Evolutionary conservation across 768 basidiomycete genomes (phyloP).

Genomic region (Hemileccinum rubropunctum): DNA sequence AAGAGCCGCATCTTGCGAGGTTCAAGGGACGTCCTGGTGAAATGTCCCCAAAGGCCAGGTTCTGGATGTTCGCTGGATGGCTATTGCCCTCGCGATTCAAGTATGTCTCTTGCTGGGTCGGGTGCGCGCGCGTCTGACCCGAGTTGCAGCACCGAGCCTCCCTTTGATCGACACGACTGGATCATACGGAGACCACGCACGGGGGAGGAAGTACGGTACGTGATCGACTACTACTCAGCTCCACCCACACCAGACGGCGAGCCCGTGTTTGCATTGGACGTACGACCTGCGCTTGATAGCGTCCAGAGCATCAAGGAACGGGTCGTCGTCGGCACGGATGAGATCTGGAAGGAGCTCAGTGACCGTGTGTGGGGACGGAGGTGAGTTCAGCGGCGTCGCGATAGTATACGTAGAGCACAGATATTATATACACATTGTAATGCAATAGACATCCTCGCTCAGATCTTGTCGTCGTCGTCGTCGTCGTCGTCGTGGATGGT

Average conservation of each 20-base stretch:
- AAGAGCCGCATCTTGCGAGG: conserved; percentile 70
- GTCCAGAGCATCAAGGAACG: conserved; percentile 73
- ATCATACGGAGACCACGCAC: conserved; percentile 77
- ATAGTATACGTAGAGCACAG: too few relatives aligned
- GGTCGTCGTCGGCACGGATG: conserved; percentile 64
- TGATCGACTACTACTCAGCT: conserved; percentile 98
- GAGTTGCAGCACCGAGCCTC: conserved; percentile 71
- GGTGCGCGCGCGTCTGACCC: background rate
- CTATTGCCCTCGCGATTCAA: conserved; percentile 87
- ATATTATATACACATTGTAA: too few relatives aligned
- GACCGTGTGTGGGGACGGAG: conserved; percentile 26
- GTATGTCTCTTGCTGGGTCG: conserved; percentile 43
- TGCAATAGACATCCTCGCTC: too few relatives aligned
- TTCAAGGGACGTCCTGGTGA: conserved; percentile 92
- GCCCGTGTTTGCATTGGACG: conserved; percentile 94
- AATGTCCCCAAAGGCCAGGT: conserved; percentile 89
- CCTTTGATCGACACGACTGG: conserved; percentile 99
- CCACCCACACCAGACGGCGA: conserved; percentile 87
- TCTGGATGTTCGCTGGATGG: conserved; percentile 86
- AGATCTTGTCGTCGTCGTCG: background rate
- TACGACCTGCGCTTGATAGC: conserved; percentile 90
- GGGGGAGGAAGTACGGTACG: conserved; percentile 86
- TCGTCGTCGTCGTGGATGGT: background rate
- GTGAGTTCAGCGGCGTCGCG: too few relatives aligned
- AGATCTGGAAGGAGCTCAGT: conserved; percentile 53